A percentile compares a stretch with the other conserved stretches of the same genome.
These are phyloP conservation scores for Phytophthora hibernalis DNA, from an alignment of 352 stramenopile genomes.

Conservation along the genomic window DNA sequence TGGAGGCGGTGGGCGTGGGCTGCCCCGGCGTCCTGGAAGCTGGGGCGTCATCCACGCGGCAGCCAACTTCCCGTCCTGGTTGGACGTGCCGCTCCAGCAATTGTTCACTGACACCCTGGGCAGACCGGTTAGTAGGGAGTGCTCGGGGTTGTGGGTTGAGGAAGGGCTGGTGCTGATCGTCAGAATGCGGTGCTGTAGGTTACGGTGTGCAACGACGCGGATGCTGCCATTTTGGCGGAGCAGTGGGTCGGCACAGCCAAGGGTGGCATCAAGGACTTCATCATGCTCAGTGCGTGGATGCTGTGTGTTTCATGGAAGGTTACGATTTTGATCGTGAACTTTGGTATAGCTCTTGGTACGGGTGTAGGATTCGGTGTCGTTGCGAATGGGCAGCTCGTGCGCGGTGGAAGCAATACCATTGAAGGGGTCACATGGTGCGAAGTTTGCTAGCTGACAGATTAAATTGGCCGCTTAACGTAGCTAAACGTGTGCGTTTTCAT, in stretches of 20 bases:
- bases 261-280: constrained; percentile 64
- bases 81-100: constrained; percentile 63
- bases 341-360: constrained; percentile 68
- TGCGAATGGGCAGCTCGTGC: constrained; percentile 70
- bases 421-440: constrained; percentile 84
- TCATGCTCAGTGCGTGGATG: constrained; percentile 80
- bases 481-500: not conserved
- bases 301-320: not conserved
- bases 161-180: not conserved
- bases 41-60: constrained; percentile 67
- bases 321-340: constrained; percentile 11
- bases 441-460: not conserved
- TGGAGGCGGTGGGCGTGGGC: constrained; percentile 64
- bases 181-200: constrained; percentile 30
- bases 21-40: constrained; percentile 67
- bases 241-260: constrained; percentile 82
- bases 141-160: not conserved
- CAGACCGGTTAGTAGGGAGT: constrained; percentile 24
- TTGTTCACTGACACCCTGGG: constrained; percentile 54
- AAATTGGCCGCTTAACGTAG: not conserved
- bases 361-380: constrained; percentile 78
- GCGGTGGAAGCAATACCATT: constrained; percentile 68
- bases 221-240: constrained; percentile 83
- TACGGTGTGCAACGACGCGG: constrained; percentile 77
- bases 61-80: constrained; percentile 77